These are phyloP conservation scores for Aphanomyces astaci DNA, from an alignment of 352 stramenopile species.

Conservation along the genomic window DNA sequence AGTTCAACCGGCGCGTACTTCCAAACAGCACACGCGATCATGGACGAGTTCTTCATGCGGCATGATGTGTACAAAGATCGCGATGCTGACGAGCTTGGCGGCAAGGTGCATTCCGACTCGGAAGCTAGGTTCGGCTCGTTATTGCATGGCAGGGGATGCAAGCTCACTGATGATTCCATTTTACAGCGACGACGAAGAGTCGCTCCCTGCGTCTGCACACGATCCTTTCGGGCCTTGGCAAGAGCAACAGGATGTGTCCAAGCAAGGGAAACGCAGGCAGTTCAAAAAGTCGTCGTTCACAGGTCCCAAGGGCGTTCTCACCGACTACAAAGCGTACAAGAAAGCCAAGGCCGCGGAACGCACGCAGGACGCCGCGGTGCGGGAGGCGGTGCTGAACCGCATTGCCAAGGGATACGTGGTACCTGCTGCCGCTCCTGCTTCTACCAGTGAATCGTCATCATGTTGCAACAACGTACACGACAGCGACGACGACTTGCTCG, in stretches of 20 bases:
- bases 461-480: background rate
- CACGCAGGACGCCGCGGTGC: conserved; percentile 36
- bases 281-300: conserved; percentile 60
- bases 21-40: conserved; percentile 17
- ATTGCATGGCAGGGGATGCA: background rate
- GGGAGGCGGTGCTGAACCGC: conserved; percentile 39
- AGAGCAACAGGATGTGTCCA: conserved; percentile 31
- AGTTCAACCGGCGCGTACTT: background rate
- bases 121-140: conserved; percentile 43
- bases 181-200: conserved; percentile 45
- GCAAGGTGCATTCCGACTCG: conserved; percentile 53
- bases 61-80: conserved; percentile 68
- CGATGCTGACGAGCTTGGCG: conserved; percentile 54
- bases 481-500: conserved; percentile 31
- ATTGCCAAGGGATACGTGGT: conserved; percentile 56
- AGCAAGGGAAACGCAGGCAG: conserved; percentile 29
- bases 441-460: background rate
- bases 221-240: conserved; percentile 65
- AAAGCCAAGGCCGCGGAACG: conserved; percentile 47
- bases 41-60: conserved; percentile 78
- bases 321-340: conserved; percentile 77
- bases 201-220: conserved; percentile 53
- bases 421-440: background rate
- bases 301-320: conserved; percentile 72
- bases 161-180: conserved; percentile 1